Evolutionary conservation across 805 yeast genomes (phyloP).

Genomic region (Ogataea parapolymorpha): DNA sequence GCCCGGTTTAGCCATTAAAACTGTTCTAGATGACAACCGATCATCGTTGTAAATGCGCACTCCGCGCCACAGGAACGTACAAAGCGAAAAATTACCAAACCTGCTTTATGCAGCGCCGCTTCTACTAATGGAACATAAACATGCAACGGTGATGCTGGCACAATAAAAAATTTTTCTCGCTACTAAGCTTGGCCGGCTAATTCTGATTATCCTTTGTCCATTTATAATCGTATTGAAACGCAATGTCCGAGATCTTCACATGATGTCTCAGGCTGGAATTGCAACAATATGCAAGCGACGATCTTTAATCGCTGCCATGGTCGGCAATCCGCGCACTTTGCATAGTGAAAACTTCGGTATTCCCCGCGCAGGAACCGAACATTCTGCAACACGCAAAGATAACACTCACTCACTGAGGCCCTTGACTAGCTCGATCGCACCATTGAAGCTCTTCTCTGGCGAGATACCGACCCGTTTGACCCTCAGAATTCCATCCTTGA

Average conservation of each 20-base stretch:
- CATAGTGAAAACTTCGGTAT: background rate
- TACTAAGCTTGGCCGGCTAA: background rate
- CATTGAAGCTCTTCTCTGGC: constrained; percentile 56
- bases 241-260: background rate
- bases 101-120: background rate
- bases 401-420: constrained; percentile 27
- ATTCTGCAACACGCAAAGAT: background rate
- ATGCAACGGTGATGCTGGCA: background rate
- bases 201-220: background rate
- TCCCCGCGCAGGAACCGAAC: background rate
- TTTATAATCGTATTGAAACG: background rate
- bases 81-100: background rate
- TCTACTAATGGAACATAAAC: background rate
- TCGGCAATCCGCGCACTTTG: no score
- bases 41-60: background rate
- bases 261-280: background rate
- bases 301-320: background rate
- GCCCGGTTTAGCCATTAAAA: background rate
- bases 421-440: constrained; percentile 57
- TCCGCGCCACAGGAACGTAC: background rate
- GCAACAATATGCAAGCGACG: background rate
- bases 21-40: background rate
- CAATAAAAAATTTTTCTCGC: background rate
- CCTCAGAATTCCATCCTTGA: constrained; percentile 69
- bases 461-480: constrained; percentile 51